Evolutionary conservation across 1,284 basidiomycete species (phyloP).

Genomic region (Moniliophthora roreri): DNA sequence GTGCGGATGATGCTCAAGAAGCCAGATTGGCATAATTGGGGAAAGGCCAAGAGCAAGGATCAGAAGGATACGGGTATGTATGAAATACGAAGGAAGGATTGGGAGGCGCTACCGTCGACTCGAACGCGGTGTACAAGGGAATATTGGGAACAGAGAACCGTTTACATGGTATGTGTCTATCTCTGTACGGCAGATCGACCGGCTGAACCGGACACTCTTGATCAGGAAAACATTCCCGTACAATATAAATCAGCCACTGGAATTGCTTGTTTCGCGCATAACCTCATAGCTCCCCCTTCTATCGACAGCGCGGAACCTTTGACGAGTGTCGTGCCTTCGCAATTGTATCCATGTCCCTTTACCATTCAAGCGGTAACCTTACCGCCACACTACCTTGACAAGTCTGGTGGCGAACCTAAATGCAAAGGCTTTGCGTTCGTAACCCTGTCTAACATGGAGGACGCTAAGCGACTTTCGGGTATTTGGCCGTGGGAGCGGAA

Average conservation of each 20-base stretch:
- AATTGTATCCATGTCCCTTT: background rate
- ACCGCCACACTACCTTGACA: constrained; percentile 62
- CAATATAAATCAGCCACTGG: constrained; percentile 46
- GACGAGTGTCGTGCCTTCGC: background rate
- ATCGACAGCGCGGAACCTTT: constrained; percentile 11
- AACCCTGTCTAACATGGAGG: constrained; percentile 40
- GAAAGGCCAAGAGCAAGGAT: constrained; percentile 24
- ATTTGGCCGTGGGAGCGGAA: constrained; percentile 60
- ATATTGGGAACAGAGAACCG: constrained; percentile 60
- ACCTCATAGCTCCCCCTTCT: constrained; percentile 33
- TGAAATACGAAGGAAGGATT: constrained; percentile 57
- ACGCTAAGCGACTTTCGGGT: constrained; percentile 41
- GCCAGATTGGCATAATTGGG: constrained; percentile 39
- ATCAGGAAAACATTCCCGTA: constrained; percentile 69
- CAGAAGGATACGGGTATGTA: constrained; percentile 43
- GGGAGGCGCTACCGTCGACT: constrained; percentile 29
- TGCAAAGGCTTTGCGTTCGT: constrained; percentile 76
- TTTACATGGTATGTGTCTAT: constrained; percentile 59
- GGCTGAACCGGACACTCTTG: background rate
- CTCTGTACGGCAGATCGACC: background rate
- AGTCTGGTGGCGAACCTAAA: constrained; percentile 46
- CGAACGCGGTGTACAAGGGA: constrained; percentile 31
- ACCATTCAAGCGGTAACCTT: constrained; percentile 54
- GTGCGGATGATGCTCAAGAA: constrained; percentile 55
- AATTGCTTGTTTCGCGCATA: constrained; percentile 44